phyloP scores from a whole-genome alignment of 495 filamentous ascomycete genomes.

The Letharia columbiana region DNA sequence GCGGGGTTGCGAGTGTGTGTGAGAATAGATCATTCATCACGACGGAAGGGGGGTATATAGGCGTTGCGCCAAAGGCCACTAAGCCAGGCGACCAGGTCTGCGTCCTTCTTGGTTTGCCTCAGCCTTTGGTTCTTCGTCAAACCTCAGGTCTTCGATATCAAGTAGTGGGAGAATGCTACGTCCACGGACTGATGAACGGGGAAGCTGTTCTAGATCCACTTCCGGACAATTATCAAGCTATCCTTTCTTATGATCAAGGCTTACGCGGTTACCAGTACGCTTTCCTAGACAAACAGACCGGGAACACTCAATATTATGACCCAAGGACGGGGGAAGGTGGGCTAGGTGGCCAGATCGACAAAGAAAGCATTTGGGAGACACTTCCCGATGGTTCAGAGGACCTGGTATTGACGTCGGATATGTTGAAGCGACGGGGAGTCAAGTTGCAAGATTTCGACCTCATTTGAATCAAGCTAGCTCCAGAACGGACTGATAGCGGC shows the following conservation, averaged over 20 bases:
- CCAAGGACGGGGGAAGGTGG: background rate
- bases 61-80: constrained; percentile 13
- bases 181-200: constrained; percentile 18
- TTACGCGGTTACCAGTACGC: background rate
- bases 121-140: constrained; percentile 16
- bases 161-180: constrained; percentile 20
- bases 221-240: constrained; percentile 3
- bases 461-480: constrained; percentile 9
- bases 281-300: background rate
- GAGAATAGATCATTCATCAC: constrained; percentile 8
- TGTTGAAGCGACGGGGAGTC: constrained; percentile 8
- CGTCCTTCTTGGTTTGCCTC: constrained; percentile 17
- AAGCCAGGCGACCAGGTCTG: constrained; percentile 18
- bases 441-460: constrained; percentile 8
- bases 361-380: too few species aligned
- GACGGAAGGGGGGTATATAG: constrained; percentile 17
- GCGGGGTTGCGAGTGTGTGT: too few species aligned
- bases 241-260: background rate
- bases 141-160: background rate
- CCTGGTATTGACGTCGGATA: background rate
- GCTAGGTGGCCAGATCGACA: too few species aligned
- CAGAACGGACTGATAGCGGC: background rate
- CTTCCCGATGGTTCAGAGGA: background rate
- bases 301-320: constrained; percentile 1
- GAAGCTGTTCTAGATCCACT: constrained; percentile 18